These are phyloP conservation scores for Cymodocea nodosa DNA, from an alignment of 116 monocot genomes.

Conservation along the genomic window DNA sequence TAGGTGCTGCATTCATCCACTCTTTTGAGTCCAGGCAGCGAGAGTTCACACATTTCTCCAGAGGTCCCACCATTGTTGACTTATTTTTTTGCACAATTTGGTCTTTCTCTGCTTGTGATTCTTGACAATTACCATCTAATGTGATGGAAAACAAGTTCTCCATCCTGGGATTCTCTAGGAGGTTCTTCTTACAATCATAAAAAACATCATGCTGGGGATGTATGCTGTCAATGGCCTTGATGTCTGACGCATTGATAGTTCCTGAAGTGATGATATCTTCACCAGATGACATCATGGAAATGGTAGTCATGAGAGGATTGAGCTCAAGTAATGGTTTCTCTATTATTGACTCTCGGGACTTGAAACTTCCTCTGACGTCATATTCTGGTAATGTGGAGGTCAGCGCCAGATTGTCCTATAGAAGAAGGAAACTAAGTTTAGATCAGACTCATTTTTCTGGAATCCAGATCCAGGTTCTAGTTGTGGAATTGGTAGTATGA, in stretches of 20 bases:
- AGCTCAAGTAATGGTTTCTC: conserved; percentile 34
- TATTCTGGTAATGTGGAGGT: too few relatives aligned
- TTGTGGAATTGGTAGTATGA: too few relatives aligned
- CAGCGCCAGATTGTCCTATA: too few relatives aligned
- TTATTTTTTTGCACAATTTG: conserved; percentile 7
- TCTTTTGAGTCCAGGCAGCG: conserved; percentile 1
- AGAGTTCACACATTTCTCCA: conserved; percentile 17
- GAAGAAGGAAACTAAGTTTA: too few relatives aligned
- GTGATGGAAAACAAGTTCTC: too few relatives aligned
- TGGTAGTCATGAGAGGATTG: conserved; percentile 39
- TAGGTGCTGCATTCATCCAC: not conserved
- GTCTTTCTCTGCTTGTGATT: conserved; percentile 12
- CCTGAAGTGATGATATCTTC: conserved; percentile 32
- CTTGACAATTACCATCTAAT: conserved; percentile 5
- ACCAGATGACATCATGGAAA: conserved; percentile 41
- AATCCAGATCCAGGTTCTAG: too few relatives aligned
- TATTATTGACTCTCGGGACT: conserved; percentile 46
- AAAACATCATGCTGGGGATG: conserved; percentile 30
- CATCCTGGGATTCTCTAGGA: conserved; percentile 30
- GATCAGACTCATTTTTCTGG: too few relatives aligned
- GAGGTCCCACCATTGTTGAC: not conserved
- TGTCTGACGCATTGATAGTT: conserved; percentile 25
- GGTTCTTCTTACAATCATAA: conserved; percentile 29
- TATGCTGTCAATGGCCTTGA: conserved; percentile 28
- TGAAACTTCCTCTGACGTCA: too few relatives aligned